phyloP scores from a whole-genome alignment of 345 rosid genomes.

The Brassica rapa region DNA sequence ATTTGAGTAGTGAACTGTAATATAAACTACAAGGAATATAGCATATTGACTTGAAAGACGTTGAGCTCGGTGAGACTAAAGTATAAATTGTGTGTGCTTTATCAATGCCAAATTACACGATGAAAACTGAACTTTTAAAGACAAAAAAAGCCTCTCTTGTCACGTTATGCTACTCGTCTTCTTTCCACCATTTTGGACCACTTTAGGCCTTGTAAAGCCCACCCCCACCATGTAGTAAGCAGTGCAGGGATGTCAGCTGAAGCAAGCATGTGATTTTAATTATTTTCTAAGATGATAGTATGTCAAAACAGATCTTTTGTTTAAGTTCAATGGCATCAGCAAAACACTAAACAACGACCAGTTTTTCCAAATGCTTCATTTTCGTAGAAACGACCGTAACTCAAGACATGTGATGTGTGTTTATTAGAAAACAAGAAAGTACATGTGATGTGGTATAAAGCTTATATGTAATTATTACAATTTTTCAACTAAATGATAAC shows the following conservation, averaged over 20 bases:
- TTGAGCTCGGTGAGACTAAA: no score
- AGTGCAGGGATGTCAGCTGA: slow-evolving; percentile 17
- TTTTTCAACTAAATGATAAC: background rate
- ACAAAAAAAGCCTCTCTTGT: no score
- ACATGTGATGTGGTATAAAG: slow-evolving; percentile 30
- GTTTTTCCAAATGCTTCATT: background rate
- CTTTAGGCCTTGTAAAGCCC: background rate
- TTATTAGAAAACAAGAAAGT: slow-evolving; percentile 13
- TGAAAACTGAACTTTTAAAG: no score
- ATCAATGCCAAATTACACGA: no score
- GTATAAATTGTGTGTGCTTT: no score
- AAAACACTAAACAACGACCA: background rate
- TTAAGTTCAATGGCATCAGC: background rate
- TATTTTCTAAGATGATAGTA: background rate
- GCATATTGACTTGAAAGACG: no score
- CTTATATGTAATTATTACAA: background rate
- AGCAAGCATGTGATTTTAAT: slow-evolving; percentile 26
- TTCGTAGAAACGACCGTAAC: slow-evolving; percentile 3
- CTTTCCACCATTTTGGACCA: background rate
- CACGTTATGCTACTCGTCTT: no score
- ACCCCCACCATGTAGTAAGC: background rate
- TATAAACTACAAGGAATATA: background rate
- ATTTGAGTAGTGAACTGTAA: background rate
- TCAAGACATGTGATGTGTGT: slow-evolving; percentile 29
- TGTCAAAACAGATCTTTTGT: slow-evolving; percentile 1